Evolutionary conservation across 1,284 basidiomycete species (phyloP).

Genomic region (Heterobasidion annosum): DNA sequence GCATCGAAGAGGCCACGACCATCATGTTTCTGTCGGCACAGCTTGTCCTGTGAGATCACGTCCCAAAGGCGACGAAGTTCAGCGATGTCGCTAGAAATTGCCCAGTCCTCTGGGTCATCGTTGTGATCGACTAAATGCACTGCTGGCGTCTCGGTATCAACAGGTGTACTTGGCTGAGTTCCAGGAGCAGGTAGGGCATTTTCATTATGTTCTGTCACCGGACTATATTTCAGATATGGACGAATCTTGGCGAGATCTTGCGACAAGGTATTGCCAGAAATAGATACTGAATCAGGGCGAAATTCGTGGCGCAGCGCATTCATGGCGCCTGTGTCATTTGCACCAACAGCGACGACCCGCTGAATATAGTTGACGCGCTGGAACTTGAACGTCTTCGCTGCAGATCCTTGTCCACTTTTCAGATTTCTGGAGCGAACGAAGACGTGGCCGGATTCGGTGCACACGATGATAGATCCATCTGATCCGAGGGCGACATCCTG

Average conservation of each 20-base stretch:
- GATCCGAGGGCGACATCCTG: constrained; percentile 85
- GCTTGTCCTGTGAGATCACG: constrained; percentile 22
- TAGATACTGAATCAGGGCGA: constrained; percentile 44
- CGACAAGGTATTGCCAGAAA: constrained; percentile 53
- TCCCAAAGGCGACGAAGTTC: constrained; percentile 32
- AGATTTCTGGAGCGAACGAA: constrained; percentile 69
- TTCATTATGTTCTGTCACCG: constrained; percentile 3
- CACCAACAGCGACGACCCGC: constrained; percentile 49
- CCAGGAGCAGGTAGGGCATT: constrained; percentile 4
- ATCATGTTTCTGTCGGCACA: constrained; percentile 10
- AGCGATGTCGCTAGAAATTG: constrained; percentile 29
- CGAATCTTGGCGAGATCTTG: constrained; percentile 62
- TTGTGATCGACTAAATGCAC: constrained; percentile 13
- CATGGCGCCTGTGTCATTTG: constrained; percentile 86
- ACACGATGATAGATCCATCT: constrained; percentile 86
- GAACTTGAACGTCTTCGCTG: constrained; percentile 72
- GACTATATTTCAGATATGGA: constrained; percentile 32
- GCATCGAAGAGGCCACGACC: constrained; percentile 16
- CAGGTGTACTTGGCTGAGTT: not conserved
- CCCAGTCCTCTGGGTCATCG: constrained; percentile 30
- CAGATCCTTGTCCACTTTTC: constrained; percentile 25
- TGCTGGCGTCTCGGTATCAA: not conserved
- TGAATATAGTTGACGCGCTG: constrained; percentile 78
- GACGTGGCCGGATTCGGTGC: constrained; percentile 92
- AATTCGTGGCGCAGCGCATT: constrained; percentile 80